phyloP scores from a whole-genome alignment of 768 basidiomycete genomes.

The Boletus rex-veris region DNA sequence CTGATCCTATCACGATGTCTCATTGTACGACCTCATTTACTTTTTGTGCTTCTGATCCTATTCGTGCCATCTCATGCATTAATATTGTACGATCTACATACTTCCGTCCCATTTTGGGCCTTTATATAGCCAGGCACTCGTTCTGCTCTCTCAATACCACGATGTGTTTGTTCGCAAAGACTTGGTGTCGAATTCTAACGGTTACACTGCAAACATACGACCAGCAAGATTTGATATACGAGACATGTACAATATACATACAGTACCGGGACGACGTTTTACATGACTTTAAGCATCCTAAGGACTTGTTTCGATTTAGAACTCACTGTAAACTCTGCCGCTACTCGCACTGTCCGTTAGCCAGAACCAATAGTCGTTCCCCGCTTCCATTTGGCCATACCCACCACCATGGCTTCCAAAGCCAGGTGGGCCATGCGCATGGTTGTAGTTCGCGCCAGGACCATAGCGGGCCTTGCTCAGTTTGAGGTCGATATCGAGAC shows the following conservation, averaged over 20 bases:
- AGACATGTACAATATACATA: no score
- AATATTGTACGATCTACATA: background rate
- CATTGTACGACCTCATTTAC: no score
- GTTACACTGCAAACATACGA: no score
- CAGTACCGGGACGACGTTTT: background rate
- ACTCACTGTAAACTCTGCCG: background rate
- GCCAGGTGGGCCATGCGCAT: conserved; percentile 12
- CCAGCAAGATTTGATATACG: no score
- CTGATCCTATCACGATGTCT: no score
- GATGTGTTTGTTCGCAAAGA: no score
- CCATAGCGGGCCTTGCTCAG: conserved; percentile 8
- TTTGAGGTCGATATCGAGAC: conserved; percentile 10
- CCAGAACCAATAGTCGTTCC: conserved; percentile 27
- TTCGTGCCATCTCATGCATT: background rate
- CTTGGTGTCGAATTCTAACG: no score
- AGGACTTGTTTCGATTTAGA: background rate
- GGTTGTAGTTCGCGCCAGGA: conserved; percentile 11
- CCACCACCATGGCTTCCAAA: conserved; percentile 20
- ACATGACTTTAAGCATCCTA: background rate
- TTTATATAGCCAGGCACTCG: no score
- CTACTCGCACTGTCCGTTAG: conserved; percentile 12
- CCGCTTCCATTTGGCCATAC: conserved; percentile 13
- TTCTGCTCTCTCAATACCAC: background rate
- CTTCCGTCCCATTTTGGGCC: background rate
- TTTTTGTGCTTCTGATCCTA: no score